phyloP scores from a whole-genome alignment of 2,329 filamentous ascomycete genomes.

The Aureobasidium vineae region DNA sequence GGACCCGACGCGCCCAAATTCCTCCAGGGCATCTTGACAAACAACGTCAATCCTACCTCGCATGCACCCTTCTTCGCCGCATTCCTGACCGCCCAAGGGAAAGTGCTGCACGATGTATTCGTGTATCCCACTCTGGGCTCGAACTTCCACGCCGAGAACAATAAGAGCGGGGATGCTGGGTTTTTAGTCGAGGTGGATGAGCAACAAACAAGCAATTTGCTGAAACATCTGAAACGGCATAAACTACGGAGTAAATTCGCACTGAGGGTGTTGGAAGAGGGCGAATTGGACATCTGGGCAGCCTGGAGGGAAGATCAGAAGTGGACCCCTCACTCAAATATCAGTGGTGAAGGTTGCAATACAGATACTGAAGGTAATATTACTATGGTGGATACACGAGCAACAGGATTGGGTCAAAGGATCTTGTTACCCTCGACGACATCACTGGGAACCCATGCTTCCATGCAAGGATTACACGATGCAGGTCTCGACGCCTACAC shows the following conservation, averaged over 20 bases:
- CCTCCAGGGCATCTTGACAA: slow-evolving; percentile 83
- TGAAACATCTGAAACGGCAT: slow-evolving; percentile 76
- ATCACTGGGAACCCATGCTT: slow-evolving; percentile 32
- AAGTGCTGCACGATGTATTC: slow-evolving; percentile 86
- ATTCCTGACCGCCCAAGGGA: slow-evolving; percentile 78
- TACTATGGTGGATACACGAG: slow-evolving; percentile 42
- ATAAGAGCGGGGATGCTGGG: slow-evolving; percentile 43
- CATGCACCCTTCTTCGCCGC: slow-evolving; percentile 68
- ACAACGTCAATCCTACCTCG: slow-evolving; percentile 55
- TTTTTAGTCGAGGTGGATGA: slow-evolving; percentile 85
- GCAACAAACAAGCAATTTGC: slow-evolving; percentile 59
- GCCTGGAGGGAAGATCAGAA: slow-evolving; percentile 63
- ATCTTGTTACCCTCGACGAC: slow-evolving; percentile 38
- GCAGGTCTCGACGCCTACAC: slow-evolving; percentile 57
- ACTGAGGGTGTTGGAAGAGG: slow-evolving; percentile 63
- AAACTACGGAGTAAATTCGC: slow-evolving; percentile 79
- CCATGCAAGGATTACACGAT: slow-evolving; percentile 44
- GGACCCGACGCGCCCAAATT: slow-evolving; percentile 80
- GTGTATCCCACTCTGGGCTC: slow-evolving; percentile 64
- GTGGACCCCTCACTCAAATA: slow-evolving; percentile 35
- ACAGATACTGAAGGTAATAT: slow-evolving; percentile 35
- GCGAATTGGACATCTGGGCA: slow-evolving; percentile 68
- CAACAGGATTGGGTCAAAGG: slow-evolving; percentile 40
- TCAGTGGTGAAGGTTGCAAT: background rate
- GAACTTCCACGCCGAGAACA: slow-evolving; percentile 31